Base-by-base conservation (phyloP, 495 filamentous ascomycete species). In the Xylaria intraflava region DNA sequence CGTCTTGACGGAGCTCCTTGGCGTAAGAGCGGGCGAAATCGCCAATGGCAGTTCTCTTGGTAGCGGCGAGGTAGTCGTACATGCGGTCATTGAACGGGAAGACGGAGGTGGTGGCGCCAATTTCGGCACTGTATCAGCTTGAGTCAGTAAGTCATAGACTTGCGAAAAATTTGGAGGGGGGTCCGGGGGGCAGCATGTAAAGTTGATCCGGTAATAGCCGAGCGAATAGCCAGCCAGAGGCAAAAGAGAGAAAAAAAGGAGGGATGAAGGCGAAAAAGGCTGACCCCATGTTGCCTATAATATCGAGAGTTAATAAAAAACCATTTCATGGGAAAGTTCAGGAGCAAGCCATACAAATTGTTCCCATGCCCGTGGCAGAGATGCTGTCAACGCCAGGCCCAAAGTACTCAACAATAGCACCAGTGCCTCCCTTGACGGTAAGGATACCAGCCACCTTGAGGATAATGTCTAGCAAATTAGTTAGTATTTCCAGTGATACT, bases 81-180 rank as follows among this genome's bases (percentile, higher is more conserved):
- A 93, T 92, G 66, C 88, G 83, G 71, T 97, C 89, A 74, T 94
- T 95, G 85, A 95, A 98, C 58, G 93, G 91, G 86, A 98, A 98
- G 38, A 98, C 64, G n/a, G 90, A 95, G 44, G 93, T 97, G 30
- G 93, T 98, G 44, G 93, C 93, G 71, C 93, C 93, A 63, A 95
- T 94, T 70, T 95, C 90, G 59, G 90, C 90, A 54, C 79, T 64
- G 27, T 24, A 46, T 17, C 30, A 31, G n/a, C 30, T 27, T 19
- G 6, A 31, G 48, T 51, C 6, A 51, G 48, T 33, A 30, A 9
- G 1, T 17, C 42, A 24, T 33, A 30, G 11, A 33, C 7, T 35
- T 27, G 2, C 27, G 27, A 29, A 29, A 29, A 29, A 29, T n/a
- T 17, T 39, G 12, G 22, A 12, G 2, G 16, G 19, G 10, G 14